Evolutionary conservation across 2,329 filamentous ascomycete genomes (phyloP).

Genomic region (Pseudocercospora ulei): DNA sequence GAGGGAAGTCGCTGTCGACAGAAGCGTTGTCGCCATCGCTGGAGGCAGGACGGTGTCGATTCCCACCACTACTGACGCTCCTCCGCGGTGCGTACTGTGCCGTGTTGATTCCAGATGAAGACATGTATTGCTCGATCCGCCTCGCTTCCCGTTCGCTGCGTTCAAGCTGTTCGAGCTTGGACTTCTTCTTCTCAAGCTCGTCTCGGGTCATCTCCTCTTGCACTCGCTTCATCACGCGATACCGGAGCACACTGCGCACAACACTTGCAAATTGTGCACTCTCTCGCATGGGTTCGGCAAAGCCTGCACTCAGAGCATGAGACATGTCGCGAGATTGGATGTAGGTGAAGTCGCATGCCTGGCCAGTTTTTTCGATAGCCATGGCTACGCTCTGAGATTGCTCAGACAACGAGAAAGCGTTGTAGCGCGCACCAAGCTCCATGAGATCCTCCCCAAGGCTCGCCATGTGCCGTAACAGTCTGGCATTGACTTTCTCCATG

Average conservation of each 20-base stretch:
- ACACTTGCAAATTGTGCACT: constrained; percentile 95
- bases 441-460: constrained; percentile 77
- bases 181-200: constrained; percentile 77
- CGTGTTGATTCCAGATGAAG: constrained; percentile 53
- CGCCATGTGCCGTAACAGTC: constrained; percentile 75
- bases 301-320: constrained; percentile 76
- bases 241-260: constrained; percentile 77
- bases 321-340: constrained; percentile 90
- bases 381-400: constrained; percentile 77
- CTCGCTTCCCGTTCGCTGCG: constrained; percentile 85
- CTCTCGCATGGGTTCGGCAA: constrained; percentile 95
- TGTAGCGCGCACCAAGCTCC: constrained; percentile 90
- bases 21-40: constrained; percentile 66
- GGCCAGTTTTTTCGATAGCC: constrained; percentile 87
- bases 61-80: constrained; percentile 44
- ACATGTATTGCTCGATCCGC: constrained; percentile 87
- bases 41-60: constrained; percentile 24
- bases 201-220: constrained; percentile 97
- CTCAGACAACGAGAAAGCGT: constrained; percentile 91
- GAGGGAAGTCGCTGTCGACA: constrained; percentile 92
- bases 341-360: constrained; percentile 91
- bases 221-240: constrained; percentile 83
- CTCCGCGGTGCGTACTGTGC: constrained; percentile 52
- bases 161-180: constrained; percentile 78
- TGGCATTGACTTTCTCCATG: constrained; percentile 92